These are phyloP conservation scores for Yamadazyma taylorii DNA, from an alignment of 1,139 yeast species.

Conservation along the genomic window DNA sequence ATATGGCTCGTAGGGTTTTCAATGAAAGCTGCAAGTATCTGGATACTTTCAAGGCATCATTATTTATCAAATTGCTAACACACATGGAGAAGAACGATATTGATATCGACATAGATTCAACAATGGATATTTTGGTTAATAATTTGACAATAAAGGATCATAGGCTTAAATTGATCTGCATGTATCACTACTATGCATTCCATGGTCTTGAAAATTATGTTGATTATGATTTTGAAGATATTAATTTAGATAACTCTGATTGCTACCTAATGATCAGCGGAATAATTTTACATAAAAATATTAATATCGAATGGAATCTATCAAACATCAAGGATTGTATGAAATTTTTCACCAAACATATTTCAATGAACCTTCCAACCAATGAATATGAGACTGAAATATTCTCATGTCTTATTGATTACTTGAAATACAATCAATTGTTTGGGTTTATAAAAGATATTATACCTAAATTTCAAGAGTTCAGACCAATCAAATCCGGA, in stretches of 20 bases:
- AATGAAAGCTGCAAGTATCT: conserved; percentile 3
- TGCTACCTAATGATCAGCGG: conserved; percentile 20
- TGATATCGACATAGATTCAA: too few species aligned
- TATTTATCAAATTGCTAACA: neutral
- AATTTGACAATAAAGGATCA: conserved; percentile 13
- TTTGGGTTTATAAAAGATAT: conserved; percentile 27
- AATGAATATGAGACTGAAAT: conserved; percentile 5
- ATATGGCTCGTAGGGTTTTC: conserved; percentile 8
- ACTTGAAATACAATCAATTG: conserved; percentile 37
- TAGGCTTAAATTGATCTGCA: conserved; percentile 12
- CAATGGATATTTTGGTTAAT: neutral
- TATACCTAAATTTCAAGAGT: conserved; percentile 12
- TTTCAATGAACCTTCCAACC: conserved; percentile 3
- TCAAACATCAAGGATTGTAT: conserved; percentile 15
- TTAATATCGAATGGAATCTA: conserved; percentile 24
- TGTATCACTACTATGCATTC: conserved; percentile 23
- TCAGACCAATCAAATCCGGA: too few species aligned
- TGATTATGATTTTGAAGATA: conserved; percentile 8
- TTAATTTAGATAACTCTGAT: neutral
- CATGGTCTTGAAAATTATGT: conserved; percentile 20
- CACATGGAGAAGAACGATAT: neutral
- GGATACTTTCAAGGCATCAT: conserved; percentile 9
- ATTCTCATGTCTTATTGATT: conserved; percentile 25
- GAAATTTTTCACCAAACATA: conserved; percentile 12
- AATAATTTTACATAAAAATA: conserved; percentile 19